Conservation (phyloP, 225 moss, liverwort and hornwort species). For the Sphagnum contortum region DNA sequence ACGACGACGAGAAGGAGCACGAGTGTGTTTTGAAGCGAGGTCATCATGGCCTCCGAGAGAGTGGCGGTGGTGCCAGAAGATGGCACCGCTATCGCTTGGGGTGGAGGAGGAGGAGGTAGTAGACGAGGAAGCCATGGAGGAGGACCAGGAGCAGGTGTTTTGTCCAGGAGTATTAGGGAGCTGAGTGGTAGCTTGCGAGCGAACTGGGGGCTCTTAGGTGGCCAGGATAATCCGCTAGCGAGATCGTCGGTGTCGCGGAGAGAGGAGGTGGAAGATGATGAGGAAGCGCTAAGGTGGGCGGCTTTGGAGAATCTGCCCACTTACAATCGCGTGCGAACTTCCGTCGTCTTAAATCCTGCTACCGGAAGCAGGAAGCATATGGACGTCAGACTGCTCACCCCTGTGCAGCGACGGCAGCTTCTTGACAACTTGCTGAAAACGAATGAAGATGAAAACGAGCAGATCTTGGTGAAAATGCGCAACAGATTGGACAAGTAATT, state of each 20-base stretch:
- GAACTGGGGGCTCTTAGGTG: constrained; percentile 9
- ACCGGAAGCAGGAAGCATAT: constrained; percentile 19
- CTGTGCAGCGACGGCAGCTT: constrained; percentile 20
- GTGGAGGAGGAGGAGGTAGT: not conserved
- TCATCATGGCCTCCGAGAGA: not conserved
- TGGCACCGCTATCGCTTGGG: not conserved
- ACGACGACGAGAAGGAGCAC: too few relatives aligned
- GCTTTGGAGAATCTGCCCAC: constrained; percentile 70
- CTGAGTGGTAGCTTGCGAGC: not conserved
- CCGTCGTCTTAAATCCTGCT: constrained; percentile 23
- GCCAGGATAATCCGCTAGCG: constrained; percentile 27
- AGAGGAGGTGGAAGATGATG: constrained; percentile 26
- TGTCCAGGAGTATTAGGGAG: not conserved
- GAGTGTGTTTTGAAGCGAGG: too few relatives aligned
- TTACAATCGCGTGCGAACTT: constrained; percentile 50
- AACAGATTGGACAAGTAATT: constrained; percentile 47
- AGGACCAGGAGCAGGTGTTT: not conserved
- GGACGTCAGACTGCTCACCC: constrained; percentile 26
- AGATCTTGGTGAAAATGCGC: constrained; percentile 45
- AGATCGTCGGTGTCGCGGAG: constrained; percentile 5
- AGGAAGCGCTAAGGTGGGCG: constrained; percentile 53
- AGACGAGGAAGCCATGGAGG: not conserved
- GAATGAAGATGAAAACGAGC: constrained; percentile 39
- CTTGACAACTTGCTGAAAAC: constrained; percentile 26
- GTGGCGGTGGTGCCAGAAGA: not conserved